These are phyloP conservation scores for Iberis pinnata DNA, from an alignment of 345 rosid genomes.

Conservation along the genomic window DNA sequence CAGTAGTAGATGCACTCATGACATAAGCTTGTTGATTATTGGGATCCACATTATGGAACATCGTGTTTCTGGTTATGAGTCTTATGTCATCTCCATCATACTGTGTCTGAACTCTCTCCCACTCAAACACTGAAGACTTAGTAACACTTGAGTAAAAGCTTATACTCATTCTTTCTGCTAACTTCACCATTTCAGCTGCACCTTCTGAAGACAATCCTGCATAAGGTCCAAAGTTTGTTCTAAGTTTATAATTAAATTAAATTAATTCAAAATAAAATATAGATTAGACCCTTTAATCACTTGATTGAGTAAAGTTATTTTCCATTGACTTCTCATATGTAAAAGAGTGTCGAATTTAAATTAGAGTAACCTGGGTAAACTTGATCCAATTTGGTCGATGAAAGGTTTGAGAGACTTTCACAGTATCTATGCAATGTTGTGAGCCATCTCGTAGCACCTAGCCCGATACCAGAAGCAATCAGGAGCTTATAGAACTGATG, in stretches of 20 bases:
- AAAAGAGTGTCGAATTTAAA: not conserved
- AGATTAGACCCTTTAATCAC: no score
- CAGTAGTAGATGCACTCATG: conserved; percentile 47
- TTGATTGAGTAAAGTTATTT: no score
- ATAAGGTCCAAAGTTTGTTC: not conserved
- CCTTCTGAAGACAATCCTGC: conserved; percentile 1
- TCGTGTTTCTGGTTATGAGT: conserved; percentile 35
- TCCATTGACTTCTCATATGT: no score
- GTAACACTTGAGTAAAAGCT: conserved; percentile 41
- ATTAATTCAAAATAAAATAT: no score
- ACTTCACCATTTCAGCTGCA: conserved; percentile 31
- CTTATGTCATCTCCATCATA: conserved; percentile 31
- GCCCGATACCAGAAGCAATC: conserved; percentile 39
- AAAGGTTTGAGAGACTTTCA: conserved; percentile 26
- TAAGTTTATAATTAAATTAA: no score
- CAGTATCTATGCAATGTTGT: conserved; percentile 42
- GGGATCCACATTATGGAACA: not conserved
- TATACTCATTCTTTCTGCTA: conserved; percentile 45
- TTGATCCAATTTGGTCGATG: conserved; percentile 19
- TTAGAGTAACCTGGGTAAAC: conserved; percentile 32
- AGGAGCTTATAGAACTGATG: conserved; percentile 31
- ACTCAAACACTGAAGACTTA: conserved; percentile 26
- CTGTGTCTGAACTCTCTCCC: conserved; percentile 36
- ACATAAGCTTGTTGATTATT: conserved; percentile 32
- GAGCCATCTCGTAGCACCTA: conserved; percentile 57